A percentile compares a stretch with the other conserved stretches of the same genome.
phyloP scores from a whole-genome alignment of 768 basidiomycete genomes.

The Phylloporus sp. region DNA sequence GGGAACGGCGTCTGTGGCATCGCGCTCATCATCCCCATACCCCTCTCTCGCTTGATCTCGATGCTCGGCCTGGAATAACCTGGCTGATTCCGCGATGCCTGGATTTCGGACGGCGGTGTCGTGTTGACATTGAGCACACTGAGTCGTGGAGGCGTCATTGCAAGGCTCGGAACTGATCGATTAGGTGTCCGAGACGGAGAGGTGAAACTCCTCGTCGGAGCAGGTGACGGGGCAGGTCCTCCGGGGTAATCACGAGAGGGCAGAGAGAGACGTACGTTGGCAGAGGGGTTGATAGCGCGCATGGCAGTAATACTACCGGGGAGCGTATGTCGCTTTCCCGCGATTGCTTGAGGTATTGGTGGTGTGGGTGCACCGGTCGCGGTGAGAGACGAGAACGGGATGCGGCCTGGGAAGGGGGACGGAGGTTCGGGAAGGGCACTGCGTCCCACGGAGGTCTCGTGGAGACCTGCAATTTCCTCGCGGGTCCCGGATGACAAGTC shows the following conservation, averaged over 20 bases:
- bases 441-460: slow-evolving; percentile 16
- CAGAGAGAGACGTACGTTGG: slow-evolving; percentile 22
- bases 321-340: slow-evolving; percentile 57
- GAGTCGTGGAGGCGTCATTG: slow-evolving; percentile 32
- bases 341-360: slow-evolving; percentile 34
- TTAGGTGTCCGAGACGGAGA: slow-evolving; percentile 35
- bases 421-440: slow-evolving; percentile 67
- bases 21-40: slow-evolving; percentile 28
- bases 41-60: slow-evolving; percentile 63
- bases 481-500: slow-evolving; percentile 51
- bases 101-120: slow-evolving; percentile 28
- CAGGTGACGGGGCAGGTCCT: slow-evolving; percentile 7
- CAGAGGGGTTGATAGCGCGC: slow-evolving; percentile 23
- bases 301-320: slow-evolving; percentile 33
- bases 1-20: slow-evolving; percentile 55
- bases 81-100: slow-evolving; percentile 46
- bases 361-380: slow-evolving; percentile 24
- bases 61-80: slow-evolving; percentile 52
- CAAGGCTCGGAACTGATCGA: slow-evolving; percentile 28
- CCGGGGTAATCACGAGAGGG: slow-evolving; percentile 25
- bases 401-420: slow-evolving; percentile 64
- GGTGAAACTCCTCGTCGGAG: slow-evolving; percentile 18
- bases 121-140: slow-evolving; percentile 1
- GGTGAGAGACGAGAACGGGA: slow-evolving; percentile 19
- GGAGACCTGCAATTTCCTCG: slow-evolving; percentile 18